These are phyloP conservation scores for Letharia columbiana DNA, from an alignment of 495 filamentous ascomycete genomes.

Conservation along the genomic window DNA sequence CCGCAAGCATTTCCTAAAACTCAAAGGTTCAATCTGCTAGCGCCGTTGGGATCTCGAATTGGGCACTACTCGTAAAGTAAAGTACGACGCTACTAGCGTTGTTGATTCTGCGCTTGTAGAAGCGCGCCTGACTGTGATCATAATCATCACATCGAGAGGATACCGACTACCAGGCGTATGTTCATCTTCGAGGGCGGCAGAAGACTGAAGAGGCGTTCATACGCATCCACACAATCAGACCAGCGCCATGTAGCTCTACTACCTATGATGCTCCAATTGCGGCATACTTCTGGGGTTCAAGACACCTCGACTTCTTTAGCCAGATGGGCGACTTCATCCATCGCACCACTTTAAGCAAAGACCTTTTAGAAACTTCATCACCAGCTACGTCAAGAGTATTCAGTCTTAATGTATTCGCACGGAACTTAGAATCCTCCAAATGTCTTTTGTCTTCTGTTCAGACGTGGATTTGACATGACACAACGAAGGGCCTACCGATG, in stretches of 20 bases:
- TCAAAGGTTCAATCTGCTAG: not conserved
- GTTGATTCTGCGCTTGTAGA: slow-evolving; percentile 1
- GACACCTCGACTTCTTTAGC: no score
- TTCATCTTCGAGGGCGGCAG: not conserved
- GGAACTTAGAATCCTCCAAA: no score
- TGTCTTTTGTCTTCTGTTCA: no score
- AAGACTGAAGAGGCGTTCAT: not conserved
- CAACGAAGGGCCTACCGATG: no score
- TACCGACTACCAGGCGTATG: not conserved
- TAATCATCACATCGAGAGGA: not conserved
- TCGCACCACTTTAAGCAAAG: no score
- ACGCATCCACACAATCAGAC: not conserved
- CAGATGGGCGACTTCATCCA: no score
- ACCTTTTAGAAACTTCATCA: no score
- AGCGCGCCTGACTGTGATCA: not conserved
- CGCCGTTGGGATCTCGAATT: not conserved
- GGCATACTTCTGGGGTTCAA: not conserved
- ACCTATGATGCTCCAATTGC: not conserved
- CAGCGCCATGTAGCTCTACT: not conserved
- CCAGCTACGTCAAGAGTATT: no score
- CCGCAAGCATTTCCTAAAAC: slow-evolving; percentile 5
- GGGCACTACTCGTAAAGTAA: no score
- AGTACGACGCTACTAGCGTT: slow-evolving; percentile 1
- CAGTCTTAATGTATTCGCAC: no score
- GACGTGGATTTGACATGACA: no score